Base-by-base conservation (phyloP, 2,329 filamentous ascomycete genomes). In the Claviceps capensis region DNA sequence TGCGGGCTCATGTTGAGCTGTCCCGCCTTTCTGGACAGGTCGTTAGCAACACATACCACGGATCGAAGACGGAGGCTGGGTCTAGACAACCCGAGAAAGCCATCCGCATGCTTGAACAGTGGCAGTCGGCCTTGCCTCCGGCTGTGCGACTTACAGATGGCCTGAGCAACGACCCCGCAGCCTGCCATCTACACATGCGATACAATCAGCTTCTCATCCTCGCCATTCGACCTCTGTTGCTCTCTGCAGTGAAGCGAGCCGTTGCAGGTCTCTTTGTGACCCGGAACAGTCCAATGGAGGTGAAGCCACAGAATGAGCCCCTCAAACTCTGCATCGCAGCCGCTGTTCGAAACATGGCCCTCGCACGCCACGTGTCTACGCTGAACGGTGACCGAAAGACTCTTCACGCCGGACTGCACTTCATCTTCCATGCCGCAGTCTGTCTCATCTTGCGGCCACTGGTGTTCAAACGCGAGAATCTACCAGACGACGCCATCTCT, bases 161-260 rank as follows among this genome's bases (percentile, higher is more conserved):
- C 2, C 53, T 66, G 37, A 68, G 65, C 54, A 60, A 60, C 23
- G 72, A 76, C 54, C 68, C 72, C 19, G 67, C 71, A 6, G 62
- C 65, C 50, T 72, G 68, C 58, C 61, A 69, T 43, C 60, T 77
- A 44, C 74, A 77, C 54, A 75, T 77, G 73, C 62, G 63, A 50
- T 69, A 72, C 58, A 75, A 77, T 54, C 63, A 76, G 69, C 68
- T 77, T 16, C 55, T 73, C n/a, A 71, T 77, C 47, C 63, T 77
- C 14, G 66, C 72, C 11, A 65, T 73, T 30, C 71, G 74, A 0
- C 73, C 75, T 3, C 64, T 73, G 16, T 72, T 76, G 56, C 69
- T 77, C 45, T 63, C 67, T 6, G 67, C 71, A 1, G 71, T 75
- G 26, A 74, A 73, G 57, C 73, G 68, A 52, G 67, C 68, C 11